phyloP scores from a whole-genome alignment of 2,329 filamentous ascomycete genomes.

The Akanthomyces uredinophilus region DNA sequence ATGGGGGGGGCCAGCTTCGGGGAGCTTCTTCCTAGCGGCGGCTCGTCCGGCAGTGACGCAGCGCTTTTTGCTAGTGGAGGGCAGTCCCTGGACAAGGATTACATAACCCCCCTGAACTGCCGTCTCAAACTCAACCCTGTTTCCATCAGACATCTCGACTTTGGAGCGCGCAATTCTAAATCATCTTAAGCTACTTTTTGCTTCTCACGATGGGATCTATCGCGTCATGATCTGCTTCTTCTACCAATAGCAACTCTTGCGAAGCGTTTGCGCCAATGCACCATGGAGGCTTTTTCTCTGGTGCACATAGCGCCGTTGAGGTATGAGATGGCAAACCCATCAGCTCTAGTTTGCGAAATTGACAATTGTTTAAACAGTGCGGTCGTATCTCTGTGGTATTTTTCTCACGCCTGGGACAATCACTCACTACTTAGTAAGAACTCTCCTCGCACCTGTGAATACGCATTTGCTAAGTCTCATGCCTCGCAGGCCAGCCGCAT shows the following conservation, averaged over 20 bases:
- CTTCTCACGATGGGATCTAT: neutral
- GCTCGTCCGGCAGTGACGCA: constrained; percentile 9
- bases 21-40: neutral
- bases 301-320: constrained; percentile 7
- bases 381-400: constrained; percentile 36
- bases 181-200: neutral
- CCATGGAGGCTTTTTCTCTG: constrained; percentile 4
- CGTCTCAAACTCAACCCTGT: neutral
- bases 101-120: constrained; percentile 10
- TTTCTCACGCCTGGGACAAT: constrained; percentile 40
- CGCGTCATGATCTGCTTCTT: neutral
- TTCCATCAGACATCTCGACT: neutral
- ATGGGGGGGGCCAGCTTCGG: neutral
- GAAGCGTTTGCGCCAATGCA: neutral
- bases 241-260: neutral
- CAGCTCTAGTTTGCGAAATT: neutral
- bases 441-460: neutral
- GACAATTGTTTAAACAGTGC: neutral
- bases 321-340: neutral
- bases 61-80: neutral
- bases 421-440: constrained; percentile 44
- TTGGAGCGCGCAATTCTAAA: neutral
- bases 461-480: constrained; percentile 16
- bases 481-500: constrained; percentile 39
- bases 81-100: neutral